These are phyloP conservation scores for Suhomyces bokatorum DNA, from an alignment of 1,139 yeast genomes.

Conservation along the genomic window DNA sequence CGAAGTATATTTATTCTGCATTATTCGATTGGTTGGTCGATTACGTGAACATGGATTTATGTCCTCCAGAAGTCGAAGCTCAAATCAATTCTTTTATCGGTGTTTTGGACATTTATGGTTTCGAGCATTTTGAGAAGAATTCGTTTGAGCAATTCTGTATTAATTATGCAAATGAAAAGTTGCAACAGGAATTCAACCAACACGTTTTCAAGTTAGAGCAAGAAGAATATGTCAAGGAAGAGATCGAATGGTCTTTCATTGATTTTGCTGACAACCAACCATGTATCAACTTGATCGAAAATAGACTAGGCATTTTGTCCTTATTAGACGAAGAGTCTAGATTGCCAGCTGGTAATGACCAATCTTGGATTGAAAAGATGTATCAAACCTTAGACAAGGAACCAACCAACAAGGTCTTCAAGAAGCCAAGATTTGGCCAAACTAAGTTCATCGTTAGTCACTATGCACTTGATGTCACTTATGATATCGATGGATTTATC, in stretches of 20 bases:
- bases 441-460: conserved; percentile 88
- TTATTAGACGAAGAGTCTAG: conserved; percentile 94
- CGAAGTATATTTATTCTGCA: conserved; percentile 90
- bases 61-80: conserved; percentile 66
- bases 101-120: conserved; percentile 95
- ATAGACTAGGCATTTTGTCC: conserved; percentile 82
- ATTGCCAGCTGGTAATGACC: conserved; percentile 91
- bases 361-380: conserved; percentile 88
- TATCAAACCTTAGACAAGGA: conserved; percentile 81
- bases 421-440: conserved; percentile 93
- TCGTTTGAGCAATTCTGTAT: conserved; percentile 98
- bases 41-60: conserved; percentile 76
- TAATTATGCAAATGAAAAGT: conserved; percentile 94
- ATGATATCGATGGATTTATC: conserved; percentile 91
- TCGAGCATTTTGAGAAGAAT: conserved; percentile 91
- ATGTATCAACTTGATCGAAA: conserved; percentile 90
- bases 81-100: conserved; percentile 80
- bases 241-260: conserved; percentile 95
- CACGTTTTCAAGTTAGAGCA: conserved; percentile 97
- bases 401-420: conserved; percentile 77
- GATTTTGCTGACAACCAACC: conserved; percentile 98
- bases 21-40: conserved; percentile 94
- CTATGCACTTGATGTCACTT: conserved; percentile 91
- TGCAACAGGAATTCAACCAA: conserved; percentile 96
- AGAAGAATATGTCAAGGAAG: conserved; percentile 89